Evolutionary conservation across 768 basidiomycete species (phyloP).

Genomic region (Strobilomyces confusus): DNA sequence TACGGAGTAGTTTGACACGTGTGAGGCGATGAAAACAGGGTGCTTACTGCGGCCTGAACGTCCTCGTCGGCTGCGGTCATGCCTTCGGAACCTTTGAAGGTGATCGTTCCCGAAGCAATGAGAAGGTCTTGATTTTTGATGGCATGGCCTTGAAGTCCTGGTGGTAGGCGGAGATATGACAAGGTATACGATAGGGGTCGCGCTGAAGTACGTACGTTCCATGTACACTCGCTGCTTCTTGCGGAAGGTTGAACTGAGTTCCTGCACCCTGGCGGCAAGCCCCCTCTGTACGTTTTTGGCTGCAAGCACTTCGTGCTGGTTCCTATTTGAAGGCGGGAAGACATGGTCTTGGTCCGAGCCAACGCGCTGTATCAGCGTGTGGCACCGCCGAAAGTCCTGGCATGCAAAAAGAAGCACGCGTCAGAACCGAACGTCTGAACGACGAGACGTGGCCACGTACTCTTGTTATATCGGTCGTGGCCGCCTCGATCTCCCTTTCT

Average conservation of each 20-base stretch:
- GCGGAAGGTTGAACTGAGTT: constrained; percentile 84
- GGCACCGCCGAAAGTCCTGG: constrained; percentile 40
- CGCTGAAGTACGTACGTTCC: constrained; percentile 70
- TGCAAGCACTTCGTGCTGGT: constrained; percentile 54
- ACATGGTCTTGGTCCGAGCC: constrained; percentile 51
- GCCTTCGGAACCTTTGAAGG: constrained; percentile 77
- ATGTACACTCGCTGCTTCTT: constrained; percentile 99
- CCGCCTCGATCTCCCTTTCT: constrained; percentile 87
- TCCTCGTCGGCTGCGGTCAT: constrained; percentile 89
- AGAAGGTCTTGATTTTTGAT: constrained; percentile 95
- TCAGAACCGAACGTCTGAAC: constrained; percentile 3
- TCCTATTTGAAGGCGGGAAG: constrained; percentile 55
- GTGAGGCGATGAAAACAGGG: constrained; percentile 13
- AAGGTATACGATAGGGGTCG: constrained; percentile 6
- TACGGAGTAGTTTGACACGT: constrained; percentile 8
- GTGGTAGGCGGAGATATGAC: constrained; percentile 12
- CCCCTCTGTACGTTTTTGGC: constrained; percentile 95
- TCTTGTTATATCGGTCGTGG: constrained; percentile 85
- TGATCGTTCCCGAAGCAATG: constrained; percentile 82
- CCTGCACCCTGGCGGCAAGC: constrained; percentile 94
- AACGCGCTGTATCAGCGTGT: constrained; percentile 65
- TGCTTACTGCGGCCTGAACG: constrained; percentile 75
- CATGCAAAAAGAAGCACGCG: constrained; percentile 4
- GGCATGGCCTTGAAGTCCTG: constrained; percentile 95
- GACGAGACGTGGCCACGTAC: constrained; percentile 40